A percentile compares a stretch with the other conserved stretches of the same genome.
Conservation (phyloP, 1,139 yeast genomes). For the Geotrichum restrictum region DNA sequence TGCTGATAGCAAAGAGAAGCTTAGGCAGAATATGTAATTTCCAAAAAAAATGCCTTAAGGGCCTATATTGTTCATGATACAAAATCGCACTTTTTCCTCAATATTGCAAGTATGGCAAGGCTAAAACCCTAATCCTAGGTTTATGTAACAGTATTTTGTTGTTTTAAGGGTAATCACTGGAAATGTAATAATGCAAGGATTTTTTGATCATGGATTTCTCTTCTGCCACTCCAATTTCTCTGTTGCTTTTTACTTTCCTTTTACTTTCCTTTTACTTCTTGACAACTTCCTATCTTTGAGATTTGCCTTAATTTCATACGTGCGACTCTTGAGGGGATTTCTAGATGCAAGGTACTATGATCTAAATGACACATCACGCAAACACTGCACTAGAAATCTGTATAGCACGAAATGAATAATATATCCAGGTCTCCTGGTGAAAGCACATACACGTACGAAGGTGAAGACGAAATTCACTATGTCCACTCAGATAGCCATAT, state of each 20-base stretch:
- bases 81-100: too few species aligned
- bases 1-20: background rate
- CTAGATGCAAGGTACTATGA: too few species aligned
- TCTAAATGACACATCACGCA: background rate
- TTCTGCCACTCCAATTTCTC: background rate
- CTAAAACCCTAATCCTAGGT: constrained; percentile 1
- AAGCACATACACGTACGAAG: too few species aligned
- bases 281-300: background rate
- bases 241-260: background rate
- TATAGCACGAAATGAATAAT: background rate
- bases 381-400: too few species aligned
- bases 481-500: background rate
- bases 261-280: background rate
- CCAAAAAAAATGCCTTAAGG: too few species aligned
- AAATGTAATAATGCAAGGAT: too few species aligned
- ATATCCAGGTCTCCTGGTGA: background rate
- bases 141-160: background rate
- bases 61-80: too few species aligned
- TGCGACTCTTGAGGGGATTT: too few species aligned
- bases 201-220: background rate
- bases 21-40: background rate
- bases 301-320: too few species aligned
- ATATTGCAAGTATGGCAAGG: background rate
- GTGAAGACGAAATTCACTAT: too few species aligned
- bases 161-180: too few species aligned